These are phyloP conservation scores for Phytophthora citricola DNA, from an alignment of 352 stramenopile species.

Conservation along the genomic window DNA sequence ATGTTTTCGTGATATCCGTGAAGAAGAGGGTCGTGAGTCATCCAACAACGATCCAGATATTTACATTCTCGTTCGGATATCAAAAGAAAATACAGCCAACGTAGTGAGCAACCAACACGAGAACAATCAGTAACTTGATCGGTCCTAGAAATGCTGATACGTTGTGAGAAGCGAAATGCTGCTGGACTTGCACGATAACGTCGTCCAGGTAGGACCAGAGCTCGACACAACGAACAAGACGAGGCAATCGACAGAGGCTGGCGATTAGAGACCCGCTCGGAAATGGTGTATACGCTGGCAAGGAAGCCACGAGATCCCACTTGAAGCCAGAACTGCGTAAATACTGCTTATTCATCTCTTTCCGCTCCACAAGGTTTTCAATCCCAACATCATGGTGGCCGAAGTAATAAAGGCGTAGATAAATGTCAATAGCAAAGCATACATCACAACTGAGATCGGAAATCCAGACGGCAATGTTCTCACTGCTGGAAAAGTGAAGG, in stretches of 20 bases:
- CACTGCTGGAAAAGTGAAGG: slow-evolving; percentile 11
- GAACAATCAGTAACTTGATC: slow-evolving; percentile 59
- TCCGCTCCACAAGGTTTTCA: slow-evolving; percentile 45
- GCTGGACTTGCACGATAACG: slow-evolving; percentile 49
- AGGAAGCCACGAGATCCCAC: slow-evolving; percentile 47
- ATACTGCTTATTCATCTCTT: slow-evolving; percentile 52
- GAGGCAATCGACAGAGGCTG: slow-evolving; percentile 56
- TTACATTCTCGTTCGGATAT: slow-evolving; percentile 62
- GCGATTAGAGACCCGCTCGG: slow-evolving; percentile 36
- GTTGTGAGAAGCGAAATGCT: slow-evolving; percentile 45
- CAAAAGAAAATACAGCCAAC: slow-evolving; percentile 71
- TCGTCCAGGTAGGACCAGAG: slow-evolving; percentile 52
- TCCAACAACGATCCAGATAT: slow-evolving; percentile 59
- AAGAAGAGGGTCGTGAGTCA: slow-evolving; percentile 67
- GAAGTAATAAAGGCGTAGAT: slow-evolving; percentile 75
- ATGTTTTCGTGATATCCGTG: slow-evolving; percentile 58
- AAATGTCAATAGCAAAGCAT: slow-evolving; percentile 55
- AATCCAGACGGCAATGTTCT: slow-evolving; percentile 31
- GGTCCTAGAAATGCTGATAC: slow-evolving; percentile 67
- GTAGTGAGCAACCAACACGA: slow-evolving; percentile 70
- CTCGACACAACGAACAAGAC: slow-evolving; percentile 47
- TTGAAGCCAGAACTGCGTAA: slow-evolving; percentile 40
- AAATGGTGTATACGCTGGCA: slow-evolving; percentile 70
- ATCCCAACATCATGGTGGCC: slow-evolving; percentile 52
- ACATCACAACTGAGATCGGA: slow-evolving; percentile 45